Evolutionary conservation across 2,329 filamentous ascomycete genomes (phyloP).

Genomic region (Zymoseptoria crescenta): DNA sequence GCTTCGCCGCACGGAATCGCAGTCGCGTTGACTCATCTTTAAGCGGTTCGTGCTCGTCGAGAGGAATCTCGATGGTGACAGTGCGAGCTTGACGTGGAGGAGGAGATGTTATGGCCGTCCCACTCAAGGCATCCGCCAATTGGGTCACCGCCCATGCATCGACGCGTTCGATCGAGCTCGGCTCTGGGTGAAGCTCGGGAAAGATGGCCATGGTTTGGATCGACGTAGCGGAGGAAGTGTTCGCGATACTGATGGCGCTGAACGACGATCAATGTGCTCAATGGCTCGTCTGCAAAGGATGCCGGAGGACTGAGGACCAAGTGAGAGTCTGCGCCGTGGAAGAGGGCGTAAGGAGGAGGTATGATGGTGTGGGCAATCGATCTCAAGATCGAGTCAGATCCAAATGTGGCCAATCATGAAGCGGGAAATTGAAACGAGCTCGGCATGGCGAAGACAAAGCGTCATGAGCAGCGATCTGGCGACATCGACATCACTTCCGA

Average conservation of each 20-base stretch:
- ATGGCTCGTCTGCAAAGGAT: not conserved
- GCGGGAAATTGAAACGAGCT: not conserved
- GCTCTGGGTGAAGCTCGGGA: conserved; percentile 7
- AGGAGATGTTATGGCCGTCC: conserved; percentile 33
- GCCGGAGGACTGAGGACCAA: not conserved
- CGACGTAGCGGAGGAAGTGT: not conserved
- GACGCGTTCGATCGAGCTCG: conserved; percentile 26
- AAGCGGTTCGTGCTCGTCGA: conserved; percentile 50
- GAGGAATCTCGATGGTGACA: conserved; percentile 63
- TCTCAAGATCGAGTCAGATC: not conserved
- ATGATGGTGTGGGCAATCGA: not conserved
- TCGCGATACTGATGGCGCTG: not conserved
- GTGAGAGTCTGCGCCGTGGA: not conserved
- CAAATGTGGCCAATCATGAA: not conserved
- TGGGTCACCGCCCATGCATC: conserved; percentile 43
- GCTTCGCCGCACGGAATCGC: conserved; percentile 10
- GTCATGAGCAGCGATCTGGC: not conserved
- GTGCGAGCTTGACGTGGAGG: conserved; percentile 34
- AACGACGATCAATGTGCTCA: not conserved
- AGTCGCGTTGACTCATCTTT: conserved; percentile 20
- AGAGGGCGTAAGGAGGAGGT: not conserved
- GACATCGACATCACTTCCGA: not conserved
- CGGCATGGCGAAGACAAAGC: not conserved
- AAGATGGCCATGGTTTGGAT: conserved; percentile 14
- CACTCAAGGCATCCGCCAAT: conserved; percentile 36